Percentiles rank a stretch among this genome's conserved stretches.
phyloP scores from a whole-genome alignment of 768 basidiomycete genomes.

The Lepiota venenata region DNA sequence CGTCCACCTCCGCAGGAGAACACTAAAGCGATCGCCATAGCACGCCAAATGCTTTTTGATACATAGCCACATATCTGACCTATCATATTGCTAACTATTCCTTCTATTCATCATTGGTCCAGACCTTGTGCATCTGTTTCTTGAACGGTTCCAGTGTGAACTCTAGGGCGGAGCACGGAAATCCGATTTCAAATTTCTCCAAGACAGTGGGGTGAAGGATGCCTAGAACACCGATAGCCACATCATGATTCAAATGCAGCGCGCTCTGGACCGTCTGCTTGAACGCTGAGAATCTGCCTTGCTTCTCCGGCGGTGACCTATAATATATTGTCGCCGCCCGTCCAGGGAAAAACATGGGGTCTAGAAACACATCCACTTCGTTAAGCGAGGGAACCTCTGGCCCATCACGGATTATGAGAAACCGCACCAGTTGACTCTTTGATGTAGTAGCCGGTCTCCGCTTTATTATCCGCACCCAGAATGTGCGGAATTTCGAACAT shows the following conservation, averaged over 20 bases:
- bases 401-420: neutral
- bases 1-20: neutral
- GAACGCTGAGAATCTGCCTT: constrained; percentile 28
- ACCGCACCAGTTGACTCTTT: constrained; percentile 78
- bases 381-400: neutral
- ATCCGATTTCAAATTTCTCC: constrained; percentile 89
- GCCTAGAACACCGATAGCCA: constrained; percentile 84
- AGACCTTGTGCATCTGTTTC: constrained; percentile 58
- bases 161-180: constrained; percentile 94
- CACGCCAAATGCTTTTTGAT: constrained; percentile 2
- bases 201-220: constrained; percentile 92
- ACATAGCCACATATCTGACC: constrained; percentile 11
- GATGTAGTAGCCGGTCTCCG: constrained; percentile 86
- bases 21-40: neutral
- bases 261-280: constrained; percentile 44
- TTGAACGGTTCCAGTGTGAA: constrained; percentile 95
- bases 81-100: constrained; percentile 5
- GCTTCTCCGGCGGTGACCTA: constrained; percentile 48
- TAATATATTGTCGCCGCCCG: constrained; percentile 92
- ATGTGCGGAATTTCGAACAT: constrained; percentile 92
- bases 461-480: constrained; percentile 47
- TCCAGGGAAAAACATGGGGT: constrained; percentile 93
- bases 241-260: constrained; percentile 47
- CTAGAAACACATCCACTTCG: constrained; percentile 35
- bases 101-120: constrained; percentile 49